Conservation (phyloP, 2,329 filamentous ascomycete species). For the Aspergillus uvarum region DNA sequence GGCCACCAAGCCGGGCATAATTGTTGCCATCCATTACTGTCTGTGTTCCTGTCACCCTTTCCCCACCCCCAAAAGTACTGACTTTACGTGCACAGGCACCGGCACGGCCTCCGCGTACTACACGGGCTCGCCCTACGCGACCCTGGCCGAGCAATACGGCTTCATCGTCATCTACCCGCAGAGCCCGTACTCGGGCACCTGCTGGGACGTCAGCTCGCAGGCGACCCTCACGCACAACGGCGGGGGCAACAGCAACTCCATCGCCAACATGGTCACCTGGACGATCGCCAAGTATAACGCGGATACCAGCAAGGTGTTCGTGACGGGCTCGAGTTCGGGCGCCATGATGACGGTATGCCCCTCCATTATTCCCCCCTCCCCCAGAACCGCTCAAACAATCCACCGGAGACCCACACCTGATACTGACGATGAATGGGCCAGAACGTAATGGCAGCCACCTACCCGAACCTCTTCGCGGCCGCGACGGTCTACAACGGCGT, state of each 20-base stretch:
- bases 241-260: constrained; percentile 42
- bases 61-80: too few species aligned
- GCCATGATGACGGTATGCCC: constrained; percentile 24
- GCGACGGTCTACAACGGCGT: constrained; percentile 22
- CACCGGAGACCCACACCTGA: neutral
- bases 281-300: constrained; percentile 34
- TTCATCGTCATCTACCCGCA: constrained; percentile 57
- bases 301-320: constrained; percentile 28
- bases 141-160: constrained; percentile 46
- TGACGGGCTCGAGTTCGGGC: constrained; percentile 20
- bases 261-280: constrained; percentile 43
- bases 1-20: constrained; percentile 49
- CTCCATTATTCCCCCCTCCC: too few species aligned
- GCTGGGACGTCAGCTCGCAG: constrained; percentile 59
- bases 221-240: constrained; percentile 33
- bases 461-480: constrained; percentile 26
- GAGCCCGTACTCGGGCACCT: constrained; percentile 53
- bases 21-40: constrained; percentile 61
- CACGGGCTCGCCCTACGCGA: constrained; percentile 53
- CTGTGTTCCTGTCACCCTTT: constrained; percentile 9
- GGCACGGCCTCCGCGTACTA: constrained; percentile 44
- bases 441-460: constrained; percentile 25
- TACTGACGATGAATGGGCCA: neutral
- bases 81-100: constrained; percentile 9
- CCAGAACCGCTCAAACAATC: too few species aligned